These are phyloP conservation scores for Mycena sp. DNA, from an alignment of 1,284 basidiomycete species.

Conservation along the genomic window DNA sequence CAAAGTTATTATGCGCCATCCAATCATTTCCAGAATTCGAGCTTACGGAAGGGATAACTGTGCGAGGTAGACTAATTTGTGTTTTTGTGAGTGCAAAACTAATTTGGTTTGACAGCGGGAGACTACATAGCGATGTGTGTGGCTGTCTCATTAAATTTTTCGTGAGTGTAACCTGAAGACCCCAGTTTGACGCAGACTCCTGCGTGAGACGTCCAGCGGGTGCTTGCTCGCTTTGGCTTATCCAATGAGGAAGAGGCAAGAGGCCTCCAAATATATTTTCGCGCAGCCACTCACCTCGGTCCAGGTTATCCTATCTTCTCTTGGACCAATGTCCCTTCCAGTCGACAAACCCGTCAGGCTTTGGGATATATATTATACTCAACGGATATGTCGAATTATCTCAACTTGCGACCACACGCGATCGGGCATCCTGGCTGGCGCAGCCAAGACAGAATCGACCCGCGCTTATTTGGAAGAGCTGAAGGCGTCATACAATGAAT, in stretches of 20 bases:
- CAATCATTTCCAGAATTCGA: slow-evolving; percentile 50
- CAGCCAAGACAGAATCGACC: slow-evolving; percentile 29
- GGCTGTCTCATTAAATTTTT: neutral
- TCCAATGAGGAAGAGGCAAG: slow-evolving; percentile 52
- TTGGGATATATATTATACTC: slow-evolving; percentile 47
- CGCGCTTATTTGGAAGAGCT: slow-evolving; percentile 39
- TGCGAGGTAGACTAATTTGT: slow-evolving; percentile 5
- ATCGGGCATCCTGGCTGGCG: slow-evolving; percentile 38
- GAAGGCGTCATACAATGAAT: slow-evolving; percentile 43
- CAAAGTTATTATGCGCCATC: too few species aligned
- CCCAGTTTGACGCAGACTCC: slow-evolving; percentile 52
- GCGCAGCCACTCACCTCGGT: slow-evolving; percentile 40
- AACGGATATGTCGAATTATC: slow-evolving; percentile 57
- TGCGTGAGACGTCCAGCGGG: slow-evolving; percentile 48
- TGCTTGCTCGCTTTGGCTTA: slow-evolving; percentile 48
- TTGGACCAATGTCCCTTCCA: slow-evolving; percentile 52
- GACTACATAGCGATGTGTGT: slow-evolving; percentile 61
- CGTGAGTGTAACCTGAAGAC: neutral
- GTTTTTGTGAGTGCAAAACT: neutral
- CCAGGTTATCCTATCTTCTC: slow-evolving; percentile 29
- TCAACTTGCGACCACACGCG: slow-evolving; percentile 53
- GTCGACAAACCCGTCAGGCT: slow-evolving; percentile 47
- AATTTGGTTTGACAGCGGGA: slow-evolving; percentile 43
- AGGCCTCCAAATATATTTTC: slow-evolving; percentile 47
- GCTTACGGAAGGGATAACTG: slow-evolving; percentile 50